Conservation (phyloP, 768 basidiomycete species). For the Suillus fuscotomentosus region DNA sequence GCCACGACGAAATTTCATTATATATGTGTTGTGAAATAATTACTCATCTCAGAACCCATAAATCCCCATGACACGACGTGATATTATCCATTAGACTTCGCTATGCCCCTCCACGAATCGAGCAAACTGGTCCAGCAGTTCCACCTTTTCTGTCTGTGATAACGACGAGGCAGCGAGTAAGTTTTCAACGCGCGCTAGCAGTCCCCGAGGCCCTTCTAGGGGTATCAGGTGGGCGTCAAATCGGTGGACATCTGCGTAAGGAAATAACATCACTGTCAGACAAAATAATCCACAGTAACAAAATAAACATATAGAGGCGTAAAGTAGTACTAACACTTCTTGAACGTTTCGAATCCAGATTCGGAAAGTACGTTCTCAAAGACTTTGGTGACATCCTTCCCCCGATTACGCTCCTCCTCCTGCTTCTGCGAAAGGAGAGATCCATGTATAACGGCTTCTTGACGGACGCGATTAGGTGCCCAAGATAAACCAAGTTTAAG, state of each 20-base stretch:
- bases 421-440: conserved; percentile 22
- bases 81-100: conserved; percentile 8
- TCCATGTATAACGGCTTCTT: conserved; percentile 60
- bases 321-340: conserved; percentile 52
- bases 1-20: neutral
- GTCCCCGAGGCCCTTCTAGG: conserved; percentile 70
- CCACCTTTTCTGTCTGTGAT: conserved; percentile 44
- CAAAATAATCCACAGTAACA: conserved; percentile 1
- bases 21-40: neutral
- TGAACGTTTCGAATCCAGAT: conserved; percentile 43
- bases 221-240: conserved; percentile 76
- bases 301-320: neutral
- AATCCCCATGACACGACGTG: neutral
- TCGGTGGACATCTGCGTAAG: conserved; percentile 58
- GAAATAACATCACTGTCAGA: conserved; percentile 16
- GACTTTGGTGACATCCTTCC: conserved; percentile 34
- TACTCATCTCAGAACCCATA: conserved; percentile 1
- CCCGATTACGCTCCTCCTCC: conserved; percentile 18
- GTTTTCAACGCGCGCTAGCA: conserved; percentile 61
- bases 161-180: conserved; percentile 53
- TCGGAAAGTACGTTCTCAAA: conserved; percentile 37
- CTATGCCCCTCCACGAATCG: conserved; percentile 46
- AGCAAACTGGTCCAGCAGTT: conserved; percentile 58
- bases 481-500: conserved; percentile 68
- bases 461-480: conserved; percentile 67